Conservation (phyloP, 306 rosid species). For the Glycine soja region DNA sequence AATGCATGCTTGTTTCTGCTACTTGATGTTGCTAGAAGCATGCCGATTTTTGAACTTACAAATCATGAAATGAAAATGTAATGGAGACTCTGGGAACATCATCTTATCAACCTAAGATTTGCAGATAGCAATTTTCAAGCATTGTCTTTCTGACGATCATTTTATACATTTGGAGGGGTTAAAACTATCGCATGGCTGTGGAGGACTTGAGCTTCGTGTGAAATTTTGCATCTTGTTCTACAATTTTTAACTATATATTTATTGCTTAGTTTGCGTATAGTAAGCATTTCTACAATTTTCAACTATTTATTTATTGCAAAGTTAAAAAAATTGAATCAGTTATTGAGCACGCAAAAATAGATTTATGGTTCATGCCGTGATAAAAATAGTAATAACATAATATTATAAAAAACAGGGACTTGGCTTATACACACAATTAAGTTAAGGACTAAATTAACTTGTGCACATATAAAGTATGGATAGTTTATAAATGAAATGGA, state of each 20-base stretch:
- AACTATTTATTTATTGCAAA: neutral
- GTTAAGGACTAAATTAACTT: too few species aligned
- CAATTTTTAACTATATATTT: neutral
- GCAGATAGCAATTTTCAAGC: conserved; percentile 37
- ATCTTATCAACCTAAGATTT: conserved; percentile 30
- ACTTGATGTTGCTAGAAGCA: conserved; percentile 34
- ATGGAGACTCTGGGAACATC: conserved; percentile 32
- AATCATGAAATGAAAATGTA: conserved; percentile 36
- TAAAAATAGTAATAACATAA: neutral
- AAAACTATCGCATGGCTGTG: conserved; percentile 31
- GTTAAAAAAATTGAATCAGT: neutral
- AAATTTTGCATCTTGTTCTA: conserved; percentile 38
- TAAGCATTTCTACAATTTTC: neutral
- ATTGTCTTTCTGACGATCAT: conserved; percentile 23
- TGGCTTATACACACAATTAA: too few species aligned
- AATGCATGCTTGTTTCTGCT: conserved; percentile 36
- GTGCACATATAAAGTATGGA: too few species aligned
- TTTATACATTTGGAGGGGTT: conserved; percentile 40
- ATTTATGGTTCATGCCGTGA: too few species aligned
- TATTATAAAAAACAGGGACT: too few species aligned
- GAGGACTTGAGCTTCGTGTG: conserved; percentile 43
- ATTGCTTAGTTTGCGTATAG: neutral
- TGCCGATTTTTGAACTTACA: conserved; percentile 39
- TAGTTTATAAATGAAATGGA: too few species aligned
- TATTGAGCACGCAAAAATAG: too few species aligned